A percentile compares a stretch with the other conserved stretches of the same genome.
Evolutionary conservation across 2,329 filamentous ascomycete genomes (phyloP).

Genomic region (Parastagonospora nodorum): DNA sequence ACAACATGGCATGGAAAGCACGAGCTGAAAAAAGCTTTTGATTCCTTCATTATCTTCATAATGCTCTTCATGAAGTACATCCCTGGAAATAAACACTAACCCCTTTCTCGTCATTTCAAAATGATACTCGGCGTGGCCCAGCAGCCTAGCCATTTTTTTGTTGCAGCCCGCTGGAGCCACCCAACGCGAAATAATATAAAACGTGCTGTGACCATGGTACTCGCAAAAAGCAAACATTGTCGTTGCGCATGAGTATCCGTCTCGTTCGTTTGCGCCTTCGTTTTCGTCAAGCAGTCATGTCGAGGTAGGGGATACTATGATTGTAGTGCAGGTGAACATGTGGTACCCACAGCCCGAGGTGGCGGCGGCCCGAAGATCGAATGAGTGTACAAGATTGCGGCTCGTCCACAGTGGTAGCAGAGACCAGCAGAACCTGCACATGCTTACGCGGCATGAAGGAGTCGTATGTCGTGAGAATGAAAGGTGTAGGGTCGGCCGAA

Average conservation of each 20-base stretch:
- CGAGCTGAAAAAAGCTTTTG: constrained; percentile 41
- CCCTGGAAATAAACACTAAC: constrained; percentile 33
- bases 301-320: constrained; percentile 10
- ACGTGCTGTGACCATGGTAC: constrained; percentile 25
- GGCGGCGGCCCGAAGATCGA: constrained; percentile 7
- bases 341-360: constrained; percentile 6
- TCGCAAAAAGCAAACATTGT: constrained; percentile 31
- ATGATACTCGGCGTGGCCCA: constrained; percentile 13
- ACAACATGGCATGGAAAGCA: not conserved
- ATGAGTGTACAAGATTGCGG: constrained; percentile 25
- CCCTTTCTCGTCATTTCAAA: constrained; percentile 7
- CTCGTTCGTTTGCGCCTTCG: constrained; percentile 34
- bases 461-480: constrained; percentile 43
- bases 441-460: constrained; percentile 43
- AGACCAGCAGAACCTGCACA: constrained; percentile 30
- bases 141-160: constrained; percentile 15
- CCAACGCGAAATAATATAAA: constrained; percentile 31
- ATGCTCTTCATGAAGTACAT: constrained; percentile 24
- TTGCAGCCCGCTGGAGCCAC: constrained; percentile 15
- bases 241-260: constrained; percentile 28
- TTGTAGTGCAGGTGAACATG: not conserved
- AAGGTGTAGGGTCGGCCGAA: constrained; percentile 36
- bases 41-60: constrained; percentile 46
- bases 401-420: constrained; percentile 35
- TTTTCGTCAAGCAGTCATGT: constrained; percentile 33